Conservation (phyloP, 2,329 filamentous ascomycete genomes). For the Monilinia fructicola region DNA sequence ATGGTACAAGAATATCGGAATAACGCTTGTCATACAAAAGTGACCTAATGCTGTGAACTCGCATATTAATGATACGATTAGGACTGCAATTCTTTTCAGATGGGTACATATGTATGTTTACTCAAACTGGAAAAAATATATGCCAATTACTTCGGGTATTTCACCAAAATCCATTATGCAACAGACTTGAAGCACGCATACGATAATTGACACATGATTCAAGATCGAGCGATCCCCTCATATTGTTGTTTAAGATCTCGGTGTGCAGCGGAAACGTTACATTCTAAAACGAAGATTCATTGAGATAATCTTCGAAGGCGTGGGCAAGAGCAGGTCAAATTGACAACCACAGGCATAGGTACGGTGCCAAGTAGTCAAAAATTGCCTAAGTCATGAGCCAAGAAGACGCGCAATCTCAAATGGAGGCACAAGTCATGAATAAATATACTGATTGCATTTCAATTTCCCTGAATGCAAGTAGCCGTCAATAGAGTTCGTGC, state of each 20-base stretch:
- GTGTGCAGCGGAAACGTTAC: conserved; percentile 5
- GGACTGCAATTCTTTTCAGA: not conserved
- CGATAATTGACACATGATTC: not conserved
- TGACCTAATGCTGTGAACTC: not conserved
- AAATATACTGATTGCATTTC: not conserved
- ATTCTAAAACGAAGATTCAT: not conserved
- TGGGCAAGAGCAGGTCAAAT: not conserved
- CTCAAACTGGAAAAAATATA: not conserved
- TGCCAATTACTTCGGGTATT: too few species aligned
- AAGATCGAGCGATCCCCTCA: not conserved
- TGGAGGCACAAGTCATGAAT: conserved; percentile 3
- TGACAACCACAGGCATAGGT: not conserved
- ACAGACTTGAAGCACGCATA: not conserved
- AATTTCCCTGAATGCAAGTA: conserved; percentile 6
- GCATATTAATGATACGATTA: not conserved
- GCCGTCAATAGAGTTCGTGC: conserved; percentile 22
- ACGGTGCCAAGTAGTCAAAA: not conserved
- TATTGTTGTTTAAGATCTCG: not conserved
- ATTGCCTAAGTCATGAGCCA: conserved; percentile 3
- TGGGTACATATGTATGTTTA: not conserved
- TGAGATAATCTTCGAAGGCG: not conserved
- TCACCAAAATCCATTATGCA: not conserved
- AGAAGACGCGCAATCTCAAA: conserved; percentile 1
- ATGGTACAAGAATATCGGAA: conserved; percentile 11
- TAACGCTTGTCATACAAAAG: not conserved